phyloP scores from a whole-genome alignment of 345 rosid genomes.

The Lumnitzera racemosa region DNA sequence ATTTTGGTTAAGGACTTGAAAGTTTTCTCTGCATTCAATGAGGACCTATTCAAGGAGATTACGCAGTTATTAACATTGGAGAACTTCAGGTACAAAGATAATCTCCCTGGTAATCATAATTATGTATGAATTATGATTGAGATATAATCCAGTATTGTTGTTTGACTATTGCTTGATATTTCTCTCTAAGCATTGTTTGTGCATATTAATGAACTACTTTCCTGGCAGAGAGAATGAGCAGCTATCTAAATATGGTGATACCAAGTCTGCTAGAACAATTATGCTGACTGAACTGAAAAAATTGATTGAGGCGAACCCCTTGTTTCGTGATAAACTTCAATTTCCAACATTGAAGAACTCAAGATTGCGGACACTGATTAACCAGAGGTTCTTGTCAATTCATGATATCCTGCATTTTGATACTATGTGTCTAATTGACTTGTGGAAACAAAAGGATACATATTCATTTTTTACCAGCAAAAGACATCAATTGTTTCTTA shows the following conservation, averaged over 20 bases:
- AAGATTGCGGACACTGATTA: constrained; percentile 69
- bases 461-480: background rate
- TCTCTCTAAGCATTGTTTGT: background rate
- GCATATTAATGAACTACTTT: constrained; percentile 4
- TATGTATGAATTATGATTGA: no score
- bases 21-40: constrained; percentile 71
- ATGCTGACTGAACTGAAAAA: constrained; percentile 82
- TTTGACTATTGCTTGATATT: no score
- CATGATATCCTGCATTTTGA: constrained; percentile 4
- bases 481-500: constrained; percentile 2
- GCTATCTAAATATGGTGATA: constrained; percentile 78
- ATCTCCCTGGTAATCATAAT: constrained; percentile 5
- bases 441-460: background rate
- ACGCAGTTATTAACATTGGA: constrained; percentile 74
- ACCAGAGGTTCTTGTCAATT: constrained; percentile 52
- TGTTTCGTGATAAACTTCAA: constrained; percentile 89
- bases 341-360: constrained; percentile 74
- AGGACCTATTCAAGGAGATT: constrained; percentile 81
- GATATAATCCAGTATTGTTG: no score
- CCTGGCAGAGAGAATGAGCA: constrained; percentile 73
- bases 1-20: constrained; percentile 84
- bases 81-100: constrained; percentile 54
- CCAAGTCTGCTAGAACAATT: constrained; percentile 73
- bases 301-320: constrained; percentile 76
- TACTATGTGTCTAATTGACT: background rate